phyloP scores from a whole-genome alignment of 176 grass and related monocot genomes.

The Musa beccarii region DNA sequence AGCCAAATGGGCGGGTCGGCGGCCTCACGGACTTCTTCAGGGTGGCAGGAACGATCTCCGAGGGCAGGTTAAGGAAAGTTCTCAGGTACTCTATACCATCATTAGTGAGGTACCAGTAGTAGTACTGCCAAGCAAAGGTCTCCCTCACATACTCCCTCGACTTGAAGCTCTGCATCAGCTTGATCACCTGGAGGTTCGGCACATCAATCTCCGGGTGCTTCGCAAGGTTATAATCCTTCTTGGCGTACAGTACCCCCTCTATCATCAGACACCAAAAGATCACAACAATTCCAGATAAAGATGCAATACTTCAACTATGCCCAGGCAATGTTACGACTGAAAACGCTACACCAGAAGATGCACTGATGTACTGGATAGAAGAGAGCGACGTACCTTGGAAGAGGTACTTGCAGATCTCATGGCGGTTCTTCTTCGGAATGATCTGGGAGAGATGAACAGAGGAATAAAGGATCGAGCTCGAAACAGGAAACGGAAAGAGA shows the following conservation, averaged over 20 bases:
- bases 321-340: too few species aligned
- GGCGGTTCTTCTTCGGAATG: conserved; percentile 70
- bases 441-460: conserved; percentile 24
- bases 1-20: conserved; percentile 55
- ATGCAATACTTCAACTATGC: too few species aligned
- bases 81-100: conserved; percentile 88
- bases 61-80: conserved; percentile 81
- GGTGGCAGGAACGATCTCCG: conserved; percentile 80
- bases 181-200: conserved; percentile 90
- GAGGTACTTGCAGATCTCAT: conserved; percentile 74
- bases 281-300: too few species aligned
- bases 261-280: not conserved
- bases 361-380: too few species aligned
- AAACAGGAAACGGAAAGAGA: too few species aligned
- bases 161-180: conserved; percentile 99
- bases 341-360: too few species aligned
- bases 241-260: conserved; percentile 94
- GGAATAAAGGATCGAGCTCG: too few species aligned
- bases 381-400: conserved; percentile 37
- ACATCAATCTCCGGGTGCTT: conserved; percentile 85
- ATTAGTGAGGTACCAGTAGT: conserved; percentile 99
- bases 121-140: conserved; percentile 91
- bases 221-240: conserved; percentile 87
- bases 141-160: conserved; percentile 94
- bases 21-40: conserved; percentile 89